A percentile compares a stretch with the other conserved stretches of the same genome.
Evolutionary conservation across 805 yeast species (phyloP).

Genomic region (Lipomyces anomalus): DNA sequence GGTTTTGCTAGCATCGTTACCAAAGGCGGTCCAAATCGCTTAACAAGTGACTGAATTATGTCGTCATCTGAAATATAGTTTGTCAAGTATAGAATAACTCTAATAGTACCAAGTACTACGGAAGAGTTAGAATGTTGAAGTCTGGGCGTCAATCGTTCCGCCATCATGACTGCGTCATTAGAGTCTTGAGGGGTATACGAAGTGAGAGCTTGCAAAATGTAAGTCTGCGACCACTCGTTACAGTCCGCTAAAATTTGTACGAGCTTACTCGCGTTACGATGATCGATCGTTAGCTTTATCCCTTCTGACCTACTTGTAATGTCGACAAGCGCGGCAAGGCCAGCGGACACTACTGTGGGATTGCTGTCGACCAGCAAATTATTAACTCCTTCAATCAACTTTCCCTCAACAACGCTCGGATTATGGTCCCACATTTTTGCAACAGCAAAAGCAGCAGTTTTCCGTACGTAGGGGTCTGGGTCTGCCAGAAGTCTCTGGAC

Average conservation of each 20-base stretch:
- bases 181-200: constrained; percentile 63
- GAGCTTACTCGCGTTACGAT: constrained; percentile 41
- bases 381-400: constrained; percentile 47
- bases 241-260: constrained; percentile 39
- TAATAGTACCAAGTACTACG: constrained; percentile 70
- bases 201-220: constrained; percentile 59
- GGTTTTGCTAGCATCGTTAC: constrained; percentile 59
- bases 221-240: constrained; percentile 65
- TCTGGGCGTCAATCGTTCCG: constrained; percentile 61
- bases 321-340: constrained; percentile 60
- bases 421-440: constrained; percentile 60
- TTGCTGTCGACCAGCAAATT: constrained; percentile 50
- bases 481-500: constrained; percentile 38
- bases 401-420: constrained; percentile 40
- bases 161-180: constrained; percentile 59
- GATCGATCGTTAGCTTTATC: constrained; percentile 50
- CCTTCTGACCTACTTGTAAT: constrained; percentile 53
- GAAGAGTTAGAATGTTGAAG: constrained; percentile 76
- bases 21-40: constrained; percentile 61
- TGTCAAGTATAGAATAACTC: constrained; percentile 62
- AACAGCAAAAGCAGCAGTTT: constrained; percentile 63
- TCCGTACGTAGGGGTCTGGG: constrained; percentile 55
- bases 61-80: constrained; percentile 61
- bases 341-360: constrained; percentile 53
- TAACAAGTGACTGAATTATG: constrained; percentile 49